Base-by-base conservation (phyloP, 371 early-diverging fungal genomes). In the Syncephalastrum contaminatum region DNA sequence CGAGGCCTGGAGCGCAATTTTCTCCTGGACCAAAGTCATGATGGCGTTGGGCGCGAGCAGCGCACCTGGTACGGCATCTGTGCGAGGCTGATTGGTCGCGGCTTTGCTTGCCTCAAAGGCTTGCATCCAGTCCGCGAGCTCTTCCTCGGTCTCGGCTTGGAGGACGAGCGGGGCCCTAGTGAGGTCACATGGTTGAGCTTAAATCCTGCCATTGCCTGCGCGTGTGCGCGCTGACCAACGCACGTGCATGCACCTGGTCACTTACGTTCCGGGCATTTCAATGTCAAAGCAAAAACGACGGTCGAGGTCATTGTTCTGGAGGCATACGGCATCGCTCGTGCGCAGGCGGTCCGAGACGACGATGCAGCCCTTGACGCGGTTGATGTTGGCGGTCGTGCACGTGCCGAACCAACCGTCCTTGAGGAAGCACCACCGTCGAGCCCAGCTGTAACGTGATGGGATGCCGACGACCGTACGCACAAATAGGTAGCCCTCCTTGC, bases 201-300 rank as follows among this genome's bases (percentile, higher is more conserved):
- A 30, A 30, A 30, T 30, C 30, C 4, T 5, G 3, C 30, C 8
- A 6, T 10, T 30, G 25, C 10, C 36, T 30, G 10, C 10, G 36
- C 36, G 10, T 12, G 36, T 10, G 30, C 8, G 12, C 36, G 7
- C 36, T 30, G 36, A 12, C 36, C 36, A 6, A 30, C 36, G 36
- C 36, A 30, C 36, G 36, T 30, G 36, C 36, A 30, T 30, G 36
- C 36, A 30, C 39, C 20, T 20, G 24, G 8, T 6, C 39, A 22
- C 51, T 72, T 72, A 77, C 72, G 72, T 19, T 73, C 74, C 1
- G 72, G 66, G 25, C 80, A 79, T 13, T 67, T 72, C 36, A 13
- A 88, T 70, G 51, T 90, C 89, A 63, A 90, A 90, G 56, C 83
- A 83, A 64, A 81, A 87, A 10, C 88, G 73, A 16, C 91, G 70